phyloP scores from a whole-genome alignment of 352 stramenopile genomes.

The Blastocystis sp. region DNA sequence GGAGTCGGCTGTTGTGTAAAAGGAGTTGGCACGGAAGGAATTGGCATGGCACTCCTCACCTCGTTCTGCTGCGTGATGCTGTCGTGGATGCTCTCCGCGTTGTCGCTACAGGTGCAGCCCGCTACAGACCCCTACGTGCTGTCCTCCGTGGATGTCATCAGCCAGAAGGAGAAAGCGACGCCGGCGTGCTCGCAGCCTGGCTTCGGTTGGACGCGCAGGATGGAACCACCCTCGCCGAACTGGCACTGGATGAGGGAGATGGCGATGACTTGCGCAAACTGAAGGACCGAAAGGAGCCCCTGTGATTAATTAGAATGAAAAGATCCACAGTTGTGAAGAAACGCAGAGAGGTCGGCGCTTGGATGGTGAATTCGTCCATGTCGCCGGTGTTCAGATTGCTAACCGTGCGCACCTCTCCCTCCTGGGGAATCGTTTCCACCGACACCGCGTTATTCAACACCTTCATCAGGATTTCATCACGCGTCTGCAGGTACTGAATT shows the following conservation, averaged over 20 bases:
- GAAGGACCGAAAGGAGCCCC: constrained; percentile 31
- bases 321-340: constrained; percentile 39
- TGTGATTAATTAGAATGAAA: not conserved
- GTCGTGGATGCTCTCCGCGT: not conserved
- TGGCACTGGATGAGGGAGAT: not conserved
- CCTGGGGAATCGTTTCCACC: constrained; percentile 36
- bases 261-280: constrained; percentile 10
- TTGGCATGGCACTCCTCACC: too few species aligned
- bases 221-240: constrained; percentile 36
- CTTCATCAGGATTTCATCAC: constrained; percentile 38
- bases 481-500: constrained; percentile 53
- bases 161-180: constrained; percentile 10
- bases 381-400: constrained; percentile 42
- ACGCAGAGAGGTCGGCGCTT: constrained; percentile 34
- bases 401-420: constrained; percentile 45
- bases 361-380: constrained; percentile 44
- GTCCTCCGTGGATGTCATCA: constrained; percentile 39
- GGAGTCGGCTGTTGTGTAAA: too few species aligned
- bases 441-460: constrained; percentile 3
- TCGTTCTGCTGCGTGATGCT: not conserved
- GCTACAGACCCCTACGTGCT: not conserved
- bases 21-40: too few species aligned
- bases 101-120: not conserved
- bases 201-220: constrained; percentile 11
- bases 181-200: constrained; percentile 28